A percentile compares a stretch with the other conserved stretches of the same genome.
Evolutionary conservation across 1,139 yeast species (phyloP).

Genomic region (Saccharomyces uvarum): DNA sequence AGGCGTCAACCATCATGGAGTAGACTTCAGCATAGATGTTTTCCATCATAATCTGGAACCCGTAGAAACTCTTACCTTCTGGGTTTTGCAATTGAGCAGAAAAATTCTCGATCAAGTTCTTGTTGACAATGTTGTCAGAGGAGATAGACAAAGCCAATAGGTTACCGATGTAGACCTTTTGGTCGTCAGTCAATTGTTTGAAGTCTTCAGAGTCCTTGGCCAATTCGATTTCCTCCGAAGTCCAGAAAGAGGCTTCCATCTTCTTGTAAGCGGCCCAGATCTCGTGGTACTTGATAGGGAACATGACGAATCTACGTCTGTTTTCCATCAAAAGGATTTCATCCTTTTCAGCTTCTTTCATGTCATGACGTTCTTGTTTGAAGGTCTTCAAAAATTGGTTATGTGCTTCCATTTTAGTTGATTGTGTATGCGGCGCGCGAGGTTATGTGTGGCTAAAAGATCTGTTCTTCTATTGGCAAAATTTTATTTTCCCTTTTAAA

Average conservation of each 20-base stretch:
- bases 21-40: conserved; percentile 97
- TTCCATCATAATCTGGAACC: conserved; percentile 99
- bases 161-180: conserved; percentile 81
- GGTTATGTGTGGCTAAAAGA: not conserved
- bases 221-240: conserved; percentile 96
- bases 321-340: conserved; percentile 88
- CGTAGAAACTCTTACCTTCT: conserved; percentile 97
- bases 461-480: not conserved
- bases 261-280: conserved; percentile 98
- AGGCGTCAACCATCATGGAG: conserved; percentile 86
- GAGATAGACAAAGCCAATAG: conserved; percentile 98
- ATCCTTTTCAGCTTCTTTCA: conserved; percentile 71
- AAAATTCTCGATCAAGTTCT: conserved; percentile 92
- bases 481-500: not conserved
- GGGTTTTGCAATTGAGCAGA: conserved; percentile 95
- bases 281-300: conserved; percentile 96
- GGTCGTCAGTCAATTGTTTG: conserved; percentile 81
- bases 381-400: conserved; percentile 1
- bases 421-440: not conserved
- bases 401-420: conserved; percentile 1
- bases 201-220: conserved; percentile 88
- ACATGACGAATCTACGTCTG: conserved; percentile 82
- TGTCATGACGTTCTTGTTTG: conserved; percentile 48
- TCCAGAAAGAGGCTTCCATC: conserved; percentile 99
- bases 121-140: conserved; percentile 95